Evolutionary conservation across 73 alveolate genomes (phyloP).

Genomic region (Tetrahymena borealis): DNA sequence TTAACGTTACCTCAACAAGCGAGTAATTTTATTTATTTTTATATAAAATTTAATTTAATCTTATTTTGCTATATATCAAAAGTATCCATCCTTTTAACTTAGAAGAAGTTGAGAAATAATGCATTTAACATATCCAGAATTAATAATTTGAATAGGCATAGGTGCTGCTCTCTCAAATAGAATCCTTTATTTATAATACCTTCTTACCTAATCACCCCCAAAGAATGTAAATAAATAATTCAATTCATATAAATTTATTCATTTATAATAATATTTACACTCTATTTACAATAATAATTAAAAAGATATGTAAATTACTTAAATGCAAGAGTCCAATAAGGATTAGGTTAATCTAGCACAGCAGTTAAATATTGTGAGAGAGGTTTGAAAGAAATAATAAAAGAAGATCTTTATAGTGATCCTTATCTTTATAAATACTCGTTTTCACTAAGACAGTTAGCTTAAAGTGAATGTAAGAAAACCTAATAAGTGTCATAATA

Average conservation of each 20-base stretch:
- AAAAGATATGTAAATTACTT: not conserved
- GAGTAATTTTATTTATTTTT: not conserved
- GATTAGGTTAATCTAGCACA: not conserved
- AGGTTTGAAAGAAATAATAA: not conserved
- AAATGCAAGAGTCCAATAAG: not conserved
- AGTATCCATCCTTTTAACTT: not conserved
- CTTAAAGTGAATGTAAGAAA: not conserved
- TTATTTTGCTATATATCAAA: not conserved
- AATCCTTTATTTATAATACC: not conserved
- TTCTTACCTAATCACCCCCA: not conserved
- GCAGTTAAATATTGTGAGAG: not conserved
- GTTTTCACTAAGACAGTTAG: not conserved
- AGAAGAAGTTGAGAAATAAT: not conserved
- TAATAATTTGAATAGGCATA: not conserved
- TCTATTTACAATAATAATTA: too few species aligned
- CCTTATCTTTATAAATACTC: not conserved
- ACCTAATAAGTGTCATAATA: not conserved
- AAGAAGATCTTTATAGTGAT: not conserved
- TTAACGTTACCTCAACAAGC: not conserved
- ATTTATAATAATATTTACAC: too few species aligned
- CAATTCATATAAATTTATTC: too few species aligned
- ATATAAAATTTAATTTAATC: not conserved
- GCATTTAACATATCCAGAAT: not conserved
- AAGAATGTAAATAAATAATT: not conserved
- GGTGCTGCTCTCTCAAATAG: not conserved